Conservation (phyloP, 768 basidiomycete genomes). For the Amyloporia xantha region DNA sequence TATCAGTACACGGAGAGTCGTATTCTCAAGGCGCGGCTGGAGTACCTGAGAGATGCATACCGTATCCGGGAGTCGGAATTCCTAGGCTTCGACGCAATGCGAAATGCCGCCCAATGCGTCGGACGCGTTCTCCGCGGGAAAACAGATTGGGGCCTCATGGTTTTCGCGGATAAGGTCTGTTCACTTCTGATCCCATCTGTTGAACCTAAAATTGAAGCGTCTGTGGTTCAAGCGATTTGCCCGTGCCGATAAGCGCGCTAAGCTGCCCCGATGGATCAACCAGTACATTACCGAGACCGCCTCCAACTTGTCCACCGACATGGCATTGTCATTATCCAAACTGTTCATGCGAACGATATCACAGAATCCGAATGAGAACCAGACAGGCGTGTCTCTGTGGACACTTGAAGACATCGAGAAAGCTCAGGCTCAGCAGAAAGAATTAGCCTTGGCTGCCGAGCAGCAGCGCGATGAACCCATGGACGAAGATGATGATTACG, state of each 20-base stretch:
- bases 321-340: conserved; percentile 92
- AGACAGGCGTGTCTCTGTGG: conserved; percentile 93
- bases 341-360: conserved; percentile 98
- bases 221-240: conserved; percentile 70
- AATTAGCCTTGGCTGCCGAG: conserved; percentile 45
- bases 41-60: conserved; percentile 97
- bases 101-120: conserved; percentile 98
- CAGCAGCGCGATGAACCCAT: conserved; percentile 23
- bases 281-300: conserved; percentile 99
- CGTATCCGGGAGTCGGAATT: conserved; percentile 98
- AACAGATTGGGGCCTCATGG: conserved; percentile 99
- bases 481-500: conserved; percentile 49
- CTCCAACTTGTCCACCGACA: conserved; percentile 96
- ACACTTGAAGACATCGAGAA: conserved; percentile 86
- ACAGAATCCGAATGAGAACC: conserved; percentile 94
- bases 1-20: conserved; percentile 98
- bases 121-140: conserved; percentile 96
- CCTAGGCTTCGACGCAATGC: conserved; percentile 98
- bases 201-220: conserved; percentile 2
- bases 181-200: background rate
- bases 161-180: conserved; percentile 93
- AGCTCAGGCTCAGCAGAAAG: conserved; percentile 77
- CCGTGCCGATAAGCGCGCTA: conserved; percentile 87
- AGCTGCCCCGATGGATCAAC: conserved; percentile 98
- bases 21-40: conserved; percentile 92